These are phyloP conservation scores for Neurospora intermedia DNA, from an alignment of 495 filamentous ascomycete species.

Conservation along the genomic window DNA sequence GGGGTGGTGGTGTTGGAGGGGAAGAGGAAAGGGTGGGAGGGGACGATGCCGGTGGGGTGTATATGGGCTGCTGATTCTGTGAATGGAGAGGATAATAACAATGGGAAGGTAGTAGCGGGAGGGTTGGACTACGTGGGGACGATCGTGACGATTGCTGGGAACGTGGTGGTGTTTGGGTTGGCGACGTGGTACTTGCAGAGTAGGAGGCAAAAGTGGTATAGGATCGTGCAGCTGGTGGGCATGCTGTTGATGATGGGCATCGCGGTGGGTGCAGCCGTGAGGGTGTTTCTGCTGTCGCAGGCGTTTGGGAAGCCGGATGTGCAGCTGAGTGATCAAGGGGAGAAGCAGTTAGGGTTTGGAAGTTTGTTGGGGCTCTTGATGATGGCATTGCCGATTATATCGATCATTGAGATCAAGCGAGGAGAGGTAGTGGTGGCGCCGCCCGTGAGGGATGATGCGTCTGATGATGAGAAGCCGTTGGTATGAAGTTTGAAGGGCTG, in stretches of 20 bases:
- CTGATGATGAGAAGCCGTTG: conserved; percentile 16
- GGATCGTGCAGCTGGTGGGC: conserved; percentile 33
- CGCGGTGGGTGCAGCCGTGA: conserved; percentile 36
- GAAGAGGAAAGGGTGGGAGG: conserved; percentile 34
- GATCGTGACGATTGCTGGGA: conserved; percentile 39
- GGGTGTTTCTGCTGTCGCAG: conserved; percentile 39
- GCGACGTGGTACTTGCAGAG: conserved; percentile 47
- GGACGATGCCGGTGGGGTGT: conserved; percentile 43
- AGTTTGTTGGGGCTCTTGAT: conserved; percentile 44
- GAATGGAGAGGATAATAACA: background rate
- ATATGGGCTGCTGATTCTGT: conserved; percentile 28
- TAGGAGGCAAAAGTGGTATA: conserved; percentile 34
- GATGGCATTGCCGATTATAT: conserved; percentile 42
- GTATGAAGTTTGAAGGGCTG: background rate
- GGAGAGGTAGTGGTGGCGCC: conserved; percentile 39
- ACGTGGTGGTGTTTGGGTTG: conserved; percentile 38
- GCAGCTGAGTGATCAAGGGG: conserved; percentile 32
- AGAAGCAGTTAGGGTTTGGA: conserved; percentile 48
- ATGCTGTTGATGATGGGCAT: conserved; percentile 37
- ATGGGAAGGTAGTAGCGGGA: conserved; percentile 12
- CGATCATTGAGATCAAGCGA: conserved; percentile 42
- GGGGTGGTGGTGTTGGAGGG: conserved; percentile 40
- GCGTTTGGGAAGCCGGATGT: conserved; percentile 39
- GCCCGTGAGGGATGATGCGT: conserved; percentile 20
- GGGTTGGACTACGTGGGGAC: conserved; percentile 39